Percentiles rank a stretch among this genome's conserved stretches.
phyloP scores from a whole-genome alignment of 768 basidiomycete genomes.

The Tulasnella sp. region DNA sequence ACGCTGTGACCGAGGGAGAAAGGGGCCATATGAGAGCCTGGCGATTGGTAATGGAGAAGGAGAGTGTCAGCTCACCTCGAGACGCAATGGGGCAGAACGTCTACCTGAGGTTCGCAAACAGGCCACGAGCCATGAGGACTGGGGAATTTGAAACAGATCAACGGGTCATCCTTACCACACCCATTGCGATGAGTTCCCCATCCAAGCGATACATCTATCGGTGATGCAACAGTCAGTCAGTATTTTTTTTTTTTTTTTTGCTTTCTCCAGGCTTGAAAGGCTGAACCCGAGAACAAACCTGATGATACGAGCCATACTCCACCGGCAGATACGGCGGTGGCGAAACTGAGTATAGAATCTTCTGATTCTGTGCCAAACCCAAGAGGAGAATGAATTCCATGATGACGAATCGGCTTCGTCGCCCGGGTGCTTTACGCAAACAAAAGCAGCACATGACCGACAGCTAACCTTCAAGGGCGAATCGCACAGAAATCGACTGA shows the following conservation, averaged over 20 bases:
- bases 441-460: too few species aligned
- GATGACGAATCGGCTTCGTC: background rate
- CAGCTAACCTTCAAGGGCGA: constrained; percentile 56
- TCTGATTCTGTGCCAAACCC: constrained; percentile 34
- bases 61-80: constrained; percentile 18
- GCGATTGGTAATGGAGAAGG: constrained; percentile 20
- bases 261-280: too few species aligned
- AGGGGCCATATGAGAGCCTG: background rate
- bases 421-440: background rate
- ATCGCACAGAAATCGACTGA: constrained; percentile 66
- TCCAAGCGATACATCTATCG: constrained; percentile 64
- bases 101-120: constrained; percentile 33
- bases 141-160: background rate
- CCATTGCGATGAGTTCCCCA: constrained; percentile 69
- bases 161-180: constrained; percentile 33
- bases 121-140: background rate
- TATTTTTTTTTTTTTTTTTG: too few species aligned
- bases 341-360: constrained; percentile 44
- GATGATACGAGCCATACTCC: constrained; percentile 90
- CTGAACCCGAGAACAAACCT: constrained; percentile 24
- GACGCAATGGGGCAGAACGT: constrained; percentile 79
- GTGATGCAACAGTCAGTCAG: too few species aligned
- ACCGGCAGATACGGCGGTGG: constrained; percentile 47
- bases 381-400: background rate
- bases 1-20: constrained; percentile 33